Percentiles rank a stretch among this genome's conserved stretches.
phyloP scores from a whole-genome alignment of 345 rosid species.

The Clarkia xantiana region DNA sequence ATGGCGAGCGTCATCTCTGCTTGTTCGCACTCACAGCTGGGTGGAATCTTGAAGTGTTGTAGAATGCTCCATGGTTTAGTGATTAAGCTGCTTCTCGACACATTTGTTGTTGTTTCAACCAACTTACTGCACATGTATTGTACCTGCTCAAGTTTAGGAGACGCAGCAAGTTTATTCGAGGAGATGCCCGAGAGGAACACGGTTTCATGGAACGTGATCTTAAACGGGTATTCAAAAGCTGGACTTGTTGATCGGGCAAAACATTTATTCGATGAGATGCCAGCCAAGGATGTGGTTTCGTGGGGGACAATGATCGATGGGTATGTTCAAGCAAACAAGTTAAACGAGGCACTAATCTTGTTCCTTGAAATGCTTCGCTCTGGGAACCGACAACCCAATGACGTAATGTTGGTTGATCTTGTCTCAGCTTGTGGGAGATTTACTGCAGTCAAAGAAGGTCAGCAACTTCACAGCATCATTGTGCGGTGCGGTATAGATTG shows the following conservation, averaged over 20 bases:
- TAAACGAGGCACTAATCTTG: slow-evolving; percentile 42
- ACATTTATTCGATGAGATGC: slow-evolving; percentile 46
- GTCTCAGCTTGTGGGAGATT: slow-evolving; percentile 55
- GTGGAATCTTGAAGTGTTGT: slow-evolving; percentile 39
- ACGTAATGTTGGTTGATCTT: slow-evolving; percentile 59
- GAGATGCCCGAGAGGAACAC: slow-evolving; percentile 49
- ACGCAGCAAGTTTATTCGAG: slow-evolving; percentile 45
- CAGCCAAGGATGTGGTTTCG: slow-evolving; percentile 50
- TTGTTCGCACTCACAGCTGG: slow-evolving; percentile 27
- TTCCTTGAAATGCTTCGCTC: slow-evolving; percentile 32
- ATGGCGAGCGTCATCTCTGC: slow-evolving; percentile 43
- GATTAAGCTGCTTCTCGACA: slow-evolving; percentile 28
- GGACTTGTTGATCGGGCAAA: slow-evolving; percentile 41
- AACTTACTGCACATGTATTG: slow-evolving; percentile 64
- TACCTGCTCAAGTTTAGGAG: slow-evolving; percentile 33
- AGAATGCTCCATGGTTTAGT: slow-evolving; percentile 51
- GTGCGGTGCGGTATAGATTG: slow-evolving; percentile 53
- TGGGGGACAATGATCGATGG: slow-evolving; percentile 71
- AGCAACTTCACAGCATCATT: slow-evolving; percentile 39
- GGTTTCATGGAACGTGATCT: slow-evolving; percentile 80
- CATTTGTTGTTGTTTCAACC: slow-evolving; percentile 43
- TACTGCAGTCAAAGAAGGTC: slow-evolving; percentile 31
- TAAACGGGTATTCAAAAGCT: slow-evolving; percentile 70
- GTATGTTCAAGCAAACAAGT: slow-evolving; percentile 31
- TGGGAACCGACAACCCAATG: slow-evolving; percentile 43